Evolutionary conservation across 139 green algal genomes (phyloP).

Genomic region (Pseudopediastrum boryanum): DNA sequence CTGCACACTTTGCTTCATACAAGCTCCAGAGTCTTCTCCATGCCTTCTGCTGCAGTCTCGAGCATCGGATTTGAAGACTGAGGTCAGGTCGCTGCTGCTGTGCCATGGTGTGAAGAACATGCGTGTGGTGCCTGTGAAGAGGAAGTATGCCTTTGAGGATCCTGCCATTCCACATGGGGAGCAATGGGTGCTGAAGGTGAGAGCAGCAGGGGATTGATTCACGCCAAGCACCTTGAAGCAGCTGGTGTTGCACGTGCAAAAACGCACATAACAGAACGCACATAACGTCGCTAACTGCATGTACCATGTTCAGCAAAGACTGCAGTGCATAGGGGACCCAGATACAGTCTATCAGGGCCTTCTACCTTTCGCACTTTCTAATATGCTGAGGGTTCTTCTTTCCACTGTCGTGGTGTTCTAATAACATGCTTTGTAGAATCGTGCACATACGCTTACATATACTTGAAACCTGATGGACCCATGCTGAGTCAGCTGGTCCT

Average conservation of each 20-base stretch:
- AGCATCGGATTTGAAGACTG: slow-evolving; percentile 71
- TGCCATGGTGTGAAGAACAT: slow-evolving; percentile 68
- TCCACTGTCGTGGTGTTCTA: too few relatives aligned
- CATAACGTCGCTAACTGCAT: too few relatives aligned
- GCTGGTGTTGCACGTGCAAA: neutral
- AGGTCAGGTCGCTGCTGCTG: slow-evolving; percentile 75
- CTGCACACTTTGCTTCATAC: neutral
- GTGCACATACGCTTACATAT: too few relatives aligned
- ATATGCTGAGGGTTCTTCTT: too few relatives aligned
- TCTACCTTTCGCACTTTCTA: too few relatives aligned
- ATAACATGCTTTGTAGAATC: too few relatives aligned
- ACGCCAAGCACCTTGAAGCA: neutral
- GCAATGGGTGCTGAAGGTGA: slow-evolving; percentile 95
- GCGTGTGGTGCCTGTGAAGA: slow-evolving; percentile 85
- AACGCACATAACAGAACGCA: neutral
- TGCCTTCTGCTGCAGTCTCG: slow-evolving; percentile 46
- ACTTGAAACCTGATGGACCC: too few relatives aligned
- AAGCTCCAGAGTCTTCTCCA: slow-evolving; percentile 4
- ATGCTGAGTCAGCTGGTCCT: too few relatives aligned
- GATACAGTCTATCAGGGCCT: too few relatives aligned
- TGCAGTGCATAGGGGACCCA: too few relatives aligned
- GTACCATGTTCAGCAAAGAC: too few relatives aligned
- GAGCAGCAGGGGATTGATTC: neutral
- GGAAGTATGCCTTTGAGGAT: slow-evolving; percentile 95
- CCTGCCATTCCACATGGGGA: slow-evolving; percentile 70